Conservation (phyloP, 768 basidiomycete species). For the Boletus pseudo-olivaceus region DNA sequence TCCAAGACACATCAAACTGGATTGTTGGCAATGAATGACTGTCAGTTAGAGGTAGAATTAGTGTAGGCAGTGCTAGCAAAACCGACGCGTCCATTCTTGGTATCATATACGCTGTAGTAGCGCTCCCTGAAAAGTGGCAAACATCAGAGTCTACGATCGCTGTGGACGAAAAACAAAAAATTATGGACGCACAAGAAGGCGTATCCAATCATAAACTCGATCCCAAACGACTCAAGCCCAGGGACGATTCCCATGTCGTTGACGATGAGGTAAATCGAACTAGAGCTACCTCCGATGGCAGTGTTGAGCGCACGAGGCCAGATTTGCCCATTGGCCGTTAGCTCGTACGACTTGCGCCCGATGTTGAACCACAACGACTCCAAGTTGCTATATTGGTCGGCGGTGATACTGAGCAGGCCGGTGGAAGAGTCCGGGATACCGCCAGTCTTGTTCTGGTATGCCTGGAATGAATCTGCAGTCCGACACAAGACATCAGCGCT, state of each 20-base stretch:
- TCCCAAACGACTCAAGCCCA: too few relatives aligned
- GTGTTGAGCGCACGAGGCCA: conserved; percentile 35
- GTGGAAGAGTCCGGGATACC: conserved; percentile 20
- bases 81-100: conserved; percentile 36
- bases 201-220: conserved; percentile 23
- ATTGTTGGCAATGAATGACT: not conserved
- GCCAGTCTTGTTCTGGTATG: conserved; percentile 24
- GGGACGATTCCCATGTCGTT: conserved; percentile 11
- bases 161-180: not conserved
- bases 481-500: not conserved
- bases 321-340: conserved; percentile 30
- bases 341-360: conserved; percentile 6
- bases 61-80: conserved; percentile 40
- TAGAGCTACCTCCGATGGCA: conserved; percentile 23
- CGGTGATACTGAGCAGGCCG: conserved; percentile 23
- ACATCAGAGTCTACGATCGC: not conserved
- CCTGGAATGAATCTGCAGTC: conserved; percentile 17
- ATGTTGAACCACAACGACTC: conserved; percentile 19
- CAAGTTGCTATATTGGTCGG: conserved; percentile 20
- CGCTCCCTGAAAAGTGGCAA: conserved; percentile 29
- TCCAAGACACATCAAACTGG: not conserved
- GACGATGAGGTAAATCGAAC: conserved; percentile 30
- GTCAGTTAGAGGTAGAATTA: conserved; percentile 2
- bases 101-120: conserved; percentile 43
- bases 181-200: conserved; percentile 7